Conservation (phyloP, 345 rosid genomes). For the Linum lewisii region DNA sequence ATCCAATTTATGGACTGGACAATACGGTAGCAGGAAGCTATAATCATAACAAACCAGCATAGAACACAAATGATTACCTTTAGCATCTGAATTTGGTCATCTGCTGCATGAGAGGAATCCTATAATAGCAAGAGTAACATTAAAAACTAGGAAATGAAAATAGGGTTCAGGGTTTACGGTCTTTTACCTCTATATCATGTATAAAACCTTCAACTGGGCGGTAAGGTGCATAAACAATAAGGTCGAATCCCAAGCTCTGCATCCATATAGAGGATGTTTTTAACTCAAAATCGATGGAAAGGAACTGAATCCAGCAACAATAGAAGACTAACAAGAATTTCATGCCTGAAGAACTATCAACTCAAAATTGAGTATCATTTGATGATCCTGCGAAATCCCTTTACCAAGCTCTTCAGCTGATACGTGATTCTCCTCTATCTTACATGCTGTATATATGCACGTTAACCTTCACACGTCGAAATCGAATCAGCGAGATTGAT, state of each 20-base stretch:
- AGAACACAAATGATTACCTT: slow-evolving; percentile 36
- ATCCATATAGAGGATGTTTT: slow-evolving; percentile 15
- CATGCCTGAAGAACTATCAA: slow-evolving; percentile 92
- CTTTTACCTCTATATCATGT: slow-evolving; percentile 57
- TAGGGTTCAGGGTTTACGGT: slow-evolving; percentile 1
- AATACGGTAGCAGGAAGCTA: not conserved
- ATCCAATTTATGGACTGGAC: not conserved
- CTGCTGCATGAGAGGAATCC: slow-evolving; percentile 53
- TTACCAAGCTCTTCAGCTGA: slow-evolving; percentile 99
- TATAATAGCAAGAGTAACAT: slow-evolving; percentile 16
- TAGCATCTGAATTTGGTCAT: slow-evolving; percentile 42
- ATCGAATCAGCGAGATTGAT: not conserved
- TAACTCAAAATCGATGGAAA: slow-evolving; percentile 2
- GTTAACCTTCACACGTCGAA: slow-evolving; percentile 60
- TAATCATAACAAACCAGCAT: not conserved
- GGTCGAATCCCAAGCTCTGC: slow-evolving; percentile 96
- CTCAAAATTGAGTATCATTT: slow-evolving; percentile 92
- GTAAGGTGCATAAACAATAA: slow-evolving; percentile 89
- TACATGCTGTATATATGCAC: slow-evolving; percentile 87
- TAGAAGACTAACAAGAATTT: slow-evolving; percentile 19
- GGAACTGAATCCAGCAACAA: slow-evolving; percentile 3
- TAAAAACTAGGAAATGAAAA: not conserved
- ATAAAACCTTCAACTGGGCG: slow-evolving; percentile 90
- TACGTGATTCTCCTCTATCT: slow-evolving; percentile 96
- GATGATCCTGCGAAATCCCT: slow-evolving; percentile 97